These are phyloP conservation scores for Alternaria sp. DNA, from an alignment of 2,329 filamentous ascomycete species.

Conservation along the genomic window DNA sequence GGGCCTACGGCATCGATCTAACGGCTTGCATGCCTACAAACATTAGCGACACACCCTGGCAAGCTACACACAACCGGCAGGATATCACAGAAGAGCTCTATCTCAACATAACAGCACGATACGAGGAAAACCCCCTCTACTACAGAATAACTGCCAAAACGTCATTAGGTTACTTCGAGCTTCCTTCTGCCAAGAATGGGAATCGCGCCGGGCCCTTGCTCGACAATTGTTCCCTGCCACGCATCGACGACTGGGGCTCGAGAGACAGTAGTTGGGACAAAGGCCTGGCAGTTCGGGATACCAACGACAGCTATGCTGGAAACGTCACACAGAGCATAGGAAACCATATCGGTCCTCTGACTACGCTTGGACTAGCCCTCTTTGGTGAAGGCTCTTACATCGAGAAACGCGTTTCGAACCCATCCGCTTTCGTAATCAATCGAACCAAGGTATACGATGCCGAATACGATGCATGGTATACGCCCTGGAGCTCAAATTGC, in stretches of 20 bases:
- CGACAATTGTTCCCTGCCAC: background rate
- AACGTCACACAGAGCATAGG: background rate
- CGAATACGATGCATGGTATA: background rate
- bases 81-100: constrained; percentile 1
- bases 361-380: constrained; percentile 1
- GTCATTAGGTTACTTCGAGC: constrained; percentile 8
- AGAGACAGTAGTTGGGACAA: background rate
- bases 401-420: background rate
- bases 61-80: constrained; percentile 3
- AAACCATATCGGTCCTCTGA: background rate
- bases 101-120: background rate
- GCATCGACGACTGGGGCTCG: background rate
- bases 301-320: background rate
- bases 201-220: constrained; percentile 1
- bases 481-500: background rate
- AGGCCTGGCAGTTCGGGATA: background rate
- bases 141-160: background rate
- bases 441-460: background rate
- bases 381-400: constrained; percentile 5
- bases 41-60: background rate
- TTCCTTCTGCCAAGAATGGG: constrained; percentile 1
- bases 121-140: background rate
- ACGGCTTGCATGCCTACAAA: constrained; percentile 4
- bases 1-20: background rate
- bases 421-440: background rate